Conservation (phyloP, 148 eudicot species). For the Cornus controversa region DNA sequence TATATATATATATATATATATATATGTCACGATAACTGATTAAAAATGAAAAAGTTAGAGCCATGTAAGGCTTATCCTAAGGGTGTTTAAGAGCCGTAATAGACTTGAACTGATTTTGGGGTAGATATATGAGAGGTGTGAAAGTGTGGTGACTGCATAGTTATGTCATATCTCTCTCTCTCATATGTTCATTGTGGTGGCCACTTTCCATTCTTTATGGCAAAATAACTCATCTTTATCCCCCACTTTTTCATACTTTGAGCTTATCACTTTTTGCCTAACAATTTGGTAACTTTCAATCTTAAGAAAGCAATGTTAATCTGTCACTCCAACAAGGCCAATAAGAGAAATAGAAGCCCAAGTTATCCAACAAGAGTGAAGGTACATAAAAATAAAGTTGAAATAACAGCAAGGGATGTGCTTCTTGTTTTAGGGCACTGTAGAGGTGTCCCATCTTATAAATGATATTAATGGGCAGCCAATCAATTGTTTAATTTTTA, state of each 20-base stretch:
- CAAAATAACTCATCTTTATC: constrained; percentile 2
- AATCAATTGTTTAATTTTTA: not conserved
- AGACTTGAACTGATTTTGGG: constrained; percentile 1
- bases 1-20: no score
- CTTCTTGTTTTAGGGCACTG: no score
- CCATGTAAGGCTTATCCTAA: not conserved
- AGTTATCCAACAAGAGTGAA: not conserved
- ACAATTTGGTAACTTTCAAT: constrained; percentile 19
- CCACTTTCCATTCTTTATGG: constrained; percentile 5
- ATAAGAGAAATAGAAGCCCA: not conserved
- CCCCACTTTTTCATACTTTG: constrained; percentile 3
- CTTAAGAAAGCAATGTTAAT: constrained; percentile 12
- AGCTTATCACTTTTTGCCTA: constrained; percentile 18
- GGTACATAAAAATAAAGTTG: not conserved
- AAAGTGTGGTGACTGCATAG: not conserved
- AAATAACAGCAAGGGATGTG: not conserved
- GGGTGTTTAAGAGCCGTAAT: constrained; percentile 13
- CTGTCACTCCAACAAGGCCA: not conserved
- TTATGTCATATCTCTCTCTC: constrained; percentile 1
- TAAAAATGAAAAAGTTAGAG: not conserved
- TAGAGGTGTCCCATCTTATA: no score
- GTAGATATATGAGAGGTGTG: not conserved
- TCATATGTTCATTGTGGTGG: constrained; percentile 12
- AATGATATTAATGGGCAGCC: not conserved
- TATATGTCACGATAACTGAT: not conserved